Base-by-base conservation (phyloP, 495 filamentous ascomycete genomes). In the Lasiosphaeria hispida region DNA sequence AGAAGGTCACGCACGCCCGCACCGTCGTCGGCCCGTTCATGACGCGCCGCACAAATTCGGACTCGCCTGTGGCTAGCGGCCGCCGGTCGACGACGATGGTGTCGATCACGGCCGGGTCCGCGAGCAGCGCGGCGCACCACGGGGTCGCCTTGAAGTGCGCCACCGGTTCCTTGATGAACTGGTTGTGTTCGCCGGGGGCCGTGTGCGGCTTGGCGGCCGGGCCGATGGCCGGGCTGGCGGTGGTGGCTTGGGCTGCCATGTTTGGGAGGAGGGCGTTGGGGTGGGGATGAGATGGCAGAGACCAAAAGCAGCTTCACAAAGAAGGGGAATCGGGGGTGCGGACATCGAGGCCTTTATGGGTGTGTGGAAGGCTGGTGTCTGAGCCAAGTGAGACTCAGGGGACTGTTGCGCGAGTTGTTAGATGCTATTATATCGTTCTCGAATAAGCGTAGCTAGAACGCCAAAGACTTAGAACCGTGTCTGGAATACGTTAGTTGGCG, bases 111-210 rank as follows among this genome's bases (percentile, higher is more conserved):
- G 30, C 30, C 9, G 63, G 63, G 55, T 65, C 66, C 10, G 42
- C 39, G 11, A 68, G 60, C 10, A 65, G 50, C 5, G 11, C 17
- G 1, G 57, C 57, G 36, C 57, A 18, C 63, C 60, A 65, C 8
- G 66, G 66, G 14, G 65, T 63, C 34, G 58, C 23, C 4, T 41
- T 33, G 58, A 68, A 68, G 55, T 68, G 63, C 10, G 55, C 55
- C 15, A 65, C 42, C 3, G 66, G 66, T 52, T 68, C 60, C 7
- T 48, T 13, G 49, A 63, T 44, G 37, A 37, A 47, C 35, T 68
- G 66, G 63, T 58, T 60, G 58, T 65, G 63, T 35, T 49, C 49
- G n/a, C 30, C 34, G 17, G 52, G 57, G 38, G 37, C 48, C 6
- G 55, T 40, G 33, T 51, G 53, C 3, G 57, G 40, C 23, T 60